These are phyloP conservation scores for Arabis hirsuta DNA, from an alignment of 345 rosid species.

Conservation along the genomic window DNA sequence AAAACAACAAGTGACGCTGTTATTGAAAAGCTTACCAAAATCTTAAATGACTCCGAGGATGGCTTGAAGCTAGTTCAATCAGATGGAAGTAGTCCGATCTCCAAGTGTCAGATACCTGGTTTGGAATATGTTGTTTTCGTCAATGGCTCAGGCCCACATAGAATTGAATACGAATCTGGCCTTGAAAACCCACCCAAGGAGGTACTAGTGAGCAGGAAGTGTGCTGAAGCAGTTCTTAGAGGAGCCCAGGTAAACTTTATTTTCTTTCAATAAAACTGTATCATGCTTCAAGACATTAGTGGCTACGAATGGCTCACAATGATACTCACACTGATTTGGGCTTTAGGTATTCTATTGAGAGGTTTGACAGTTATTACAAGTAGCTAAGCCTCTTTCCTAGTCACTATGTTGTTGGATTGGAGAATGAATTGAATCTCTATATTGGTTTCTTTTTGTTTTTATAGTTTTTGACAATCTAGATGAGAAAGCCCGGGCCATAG, in stretches of 20 bases:
- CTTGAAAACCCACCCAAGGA: slow-evolving; percentile 72
- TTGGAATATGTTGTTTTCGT: slow-evolving; percentile 84
- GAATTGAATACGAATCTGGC: slow-evolving; percentile 59
- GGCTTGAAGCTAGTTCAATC: slow-evolving; percentile 33
- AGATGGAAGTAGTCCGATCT: slow-evolving; percentile 46
- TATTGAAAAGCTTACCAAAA: slow-evolving; percentile 61
- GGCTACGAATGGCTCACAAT: not conserved
- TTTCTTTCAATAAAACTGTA: not conserved
- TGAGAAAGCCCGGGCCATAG: not conserved
- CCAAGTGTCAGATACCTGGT: slow-evolving; percentile 74
- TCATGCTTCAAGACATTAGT: not conserved
- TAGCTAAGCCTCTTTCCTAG: slow-evolving; percentile 10
- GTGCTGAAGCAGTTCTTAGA: slow-evolving; percentile 98
- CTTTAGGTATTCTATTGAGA: not conserved
- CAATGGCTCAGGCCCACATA: slow-evolving; percentile 88
- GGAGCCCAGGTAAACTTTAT: slow-evolving; percentile 81
- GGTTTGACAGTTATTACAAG: not conserved
- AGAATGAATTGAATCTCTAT: not conserved
- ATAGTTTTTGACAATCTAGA: not conserved
- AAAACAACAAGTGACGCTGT: slow-evolving; percentile 71
- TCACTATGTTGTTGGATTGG: slow-evolving; percentile 1
- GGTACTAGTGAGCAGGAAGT: slow-evolving; percentile 94
- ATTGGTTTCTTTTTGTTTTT: not conserved
- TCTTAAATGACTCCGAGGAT: slow-evolving; percentile 47
- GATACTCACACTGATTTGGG: not conserved